Percentiles rank a stretch among this genome's conserved stretches.
Evolutionary conservation across 2,329 filamentous ascomycete genomes (phyloP).

Genomic region (Chalara sp.): DNA sequence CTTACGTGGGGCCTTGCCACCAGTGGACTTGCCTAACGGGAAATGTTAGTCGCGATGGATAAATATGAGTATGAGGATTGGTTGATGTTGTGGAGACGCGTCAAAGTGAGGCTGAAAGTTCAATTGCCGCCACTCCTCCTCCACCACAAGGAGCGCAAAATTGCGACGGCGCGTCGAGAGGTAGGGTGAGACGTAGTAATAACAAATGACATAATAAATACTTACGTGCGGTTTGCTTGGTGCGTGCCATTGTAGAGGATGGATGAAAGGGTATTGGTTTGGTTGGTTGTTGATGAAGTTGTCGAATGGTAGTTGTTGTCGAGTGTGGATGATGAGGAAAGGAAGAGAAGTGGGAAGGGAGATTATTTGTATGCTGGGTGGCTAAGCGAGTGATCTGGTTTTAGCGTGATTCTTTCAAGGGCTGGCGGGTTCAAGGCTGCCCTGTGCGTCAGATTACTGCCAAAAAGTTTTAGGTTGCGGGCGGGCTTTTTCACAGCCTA

Average conservation of each 20-base stretch:
- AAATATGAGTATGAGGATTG: conserved; percentile 3
- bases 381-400: conserved; percentile 20
- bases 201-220: not conserved
- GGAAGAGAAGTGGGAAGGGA: conserved; percentile 21
- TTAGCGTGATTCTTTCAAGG: conserved; percentile 10
- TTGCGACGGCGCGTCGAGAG: no score
- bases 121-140: no score
- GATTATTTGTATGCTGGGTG: conserved; percentile 24
- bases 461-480: not conserved
- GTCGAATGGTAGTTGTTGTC: conserved; percentile 14
- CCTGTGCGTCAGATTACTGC: no score
- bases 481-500: not conserved
- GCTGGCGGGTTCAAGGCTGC: not conserved
- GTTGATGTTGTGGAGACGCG: no score
- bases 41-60: conserved; percentile 17
- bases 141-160: no score
- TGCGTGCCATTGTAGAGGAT: conserved; percentile 31
- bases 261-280: conserved; percentile 1
- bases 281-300: conserved; percentile 9
- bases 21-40: conserved; percentile 58
- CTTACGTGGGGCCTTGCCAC: conserved; percentile 80
- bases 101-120: no score
- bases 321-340: conserved; percentile 22
- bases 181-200: no score
- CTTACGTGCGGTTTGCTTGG: conserved; percentile 24